phyloP scores from a whole-genome alignment of 2,329 filamentous ascomycete species.

The Fusarium coicis region DNA sequence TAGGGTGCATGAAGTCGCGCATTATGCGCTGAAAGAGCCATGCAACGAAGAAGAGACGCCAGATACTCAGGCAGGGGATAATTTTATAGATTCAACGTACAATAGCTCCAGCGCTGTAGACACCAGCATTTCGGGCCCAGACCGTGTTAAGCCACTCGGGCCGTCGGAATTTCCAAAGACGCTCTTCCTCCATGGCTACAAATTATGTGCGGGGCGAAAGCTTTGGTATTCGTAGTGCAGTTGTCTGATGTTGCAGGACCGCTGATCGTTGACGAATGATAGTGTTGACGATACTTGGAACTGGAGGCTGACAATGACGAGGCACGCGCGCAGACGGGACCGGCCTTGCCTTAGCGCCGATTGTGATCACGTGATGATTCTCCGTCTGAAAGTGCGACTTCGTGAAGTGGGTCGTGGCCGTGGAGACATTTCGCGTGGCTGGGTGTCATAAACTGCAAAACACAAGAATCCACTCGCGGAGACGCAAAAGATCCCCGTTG shows the following conservation, averaged over 20 bases:
- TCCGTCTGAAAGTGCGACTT: background rate
- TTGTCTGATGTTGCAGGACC: background rate
- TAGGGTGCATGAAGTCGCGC: background rate
- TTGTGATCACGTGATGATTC: conserved; percentile 24
- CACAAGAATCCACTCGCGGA: conserved; percentile 34
- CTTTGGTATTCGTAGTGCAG: background rate
- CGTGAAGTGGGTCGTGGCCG: background rate
- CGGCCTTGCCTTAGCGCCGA: conserved; percentile 28
- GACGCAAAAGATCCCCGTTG: conserved; percentile 27
- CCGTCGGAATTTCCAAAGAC: conserved; percentile 74
- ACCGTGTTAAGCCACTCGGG: conserved; percentile 75
- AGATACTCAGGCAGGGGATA: background rate
- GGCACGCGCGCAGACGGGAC: conserved; percentile 32
- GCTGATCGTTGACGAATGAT: conserved; percentile 15
- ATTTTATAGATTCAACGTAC: conserved; percentile 55
- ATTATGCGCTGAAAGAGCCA: background rate
- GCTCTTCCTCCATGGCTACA: conserved; percentile 69
- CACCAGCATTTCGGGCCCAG: conserved; percentile 71
- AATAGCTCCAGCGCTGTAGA: conserved; percentile 71
- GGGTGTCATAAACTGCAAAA: conserved; percentile 28
- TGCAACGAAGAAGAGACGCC: background rate
- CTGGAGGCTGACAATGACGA: conserved; percentile 44
- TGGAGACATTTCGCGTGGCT: conserved; percentile 23
- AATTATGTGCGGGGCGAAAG: background rate
- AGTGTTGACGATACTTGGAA: conserved; percentile 27